Conservation (phyloP, 345 rosid species). For the Eucalyptus guilfoylei region DNA sequence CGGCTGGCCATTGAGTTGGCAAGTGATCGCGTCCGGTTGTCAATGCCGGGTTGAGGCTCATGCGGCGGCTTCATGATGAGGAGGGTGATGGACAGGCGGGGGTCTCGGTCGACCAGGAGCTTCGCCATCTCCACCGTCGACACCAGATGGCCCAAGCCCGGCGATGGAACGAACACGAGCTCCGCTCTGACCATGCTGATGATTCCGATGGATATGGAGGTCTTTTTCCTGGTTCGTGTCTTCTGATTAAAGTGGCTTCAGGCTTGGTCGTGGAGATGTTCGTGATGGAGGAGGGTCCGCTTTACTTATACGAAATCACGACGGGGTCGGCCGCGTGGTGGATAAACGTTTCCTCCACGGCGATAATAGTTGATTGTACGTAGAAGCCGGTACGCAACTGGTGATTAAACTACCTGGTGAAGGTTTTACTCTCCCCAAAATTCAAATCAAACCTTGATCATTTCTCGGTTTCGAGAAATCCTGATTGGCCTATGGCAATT, state of each 20-base stretch:
- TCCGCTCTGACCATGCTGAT: neutral
- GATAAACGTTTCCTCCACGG: neutral
- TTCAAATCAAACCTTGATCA: neutral
- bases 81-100: slow-evolving; percentile 1
- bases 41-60: neutral
- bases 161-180: neutral
- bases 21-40: neutral
- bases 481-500: neutral
- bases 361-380: neutral
- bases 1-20: neutral
- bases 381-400: neutral
- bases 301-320: neutral
- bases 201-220: neutral
- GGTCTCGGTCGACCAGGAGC: slow-evolving; percentile 1
- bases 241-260: neutral
- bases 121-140: slow-evolving; percentile 7
- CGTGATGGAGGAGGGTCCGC: neutral
- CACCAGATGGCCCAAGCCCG: slow-evolving; percentile 1
- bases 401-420: neutral
- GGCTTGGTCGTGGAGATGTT: neutral
- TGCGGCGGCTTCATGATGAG: neutral
- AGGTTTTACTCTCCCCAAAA: neutral
- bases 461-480: neutral
- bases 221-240: neutral
- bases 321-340: neutral